Conservation (phyloP, 768 basidiomycete species). For the Rhizopogon sp. region DNA sequence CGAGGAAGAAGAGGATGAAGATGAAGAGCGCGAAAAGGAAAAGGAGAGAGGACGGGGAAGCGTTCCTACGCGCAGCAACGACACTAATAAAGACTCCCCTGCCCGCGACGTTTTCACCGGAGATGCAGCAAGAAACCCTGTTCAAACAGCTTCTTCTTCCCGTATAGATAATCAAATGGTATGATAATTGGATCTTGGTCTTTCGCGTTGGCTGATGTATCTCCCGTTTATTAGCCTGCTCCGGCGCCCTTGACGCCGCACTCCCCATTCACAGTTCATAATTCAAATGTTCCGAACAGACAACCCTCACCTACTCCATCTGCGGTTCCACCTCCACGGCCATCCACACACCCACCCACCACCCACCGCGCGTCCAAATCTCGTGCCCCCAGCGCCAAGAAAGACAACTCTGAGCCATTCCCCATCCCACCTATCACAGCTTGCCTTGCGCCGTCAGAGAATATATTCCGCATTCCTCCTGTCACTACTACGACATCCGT, state of each 20-base stretch:
- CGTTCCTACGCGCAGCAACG: conserved; percentile 11
- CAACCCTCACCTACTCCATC: conserved; percentile 24
- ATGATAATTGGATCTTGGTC: conserved; percentile 10
- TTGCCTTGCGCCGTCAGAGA: conserved; percentile 25
- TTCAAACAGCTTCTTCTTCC: conserved; percentile 11
- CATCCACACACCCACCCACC: conserved; percentile 6
- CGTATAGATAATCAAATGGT: conserved; percentile 24
- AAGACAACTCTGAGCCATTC: conserved; percentile 19
- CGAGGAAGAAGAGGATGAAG: conserved; percentile 81
- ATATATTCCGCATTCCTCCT: conserved; percentile 20
- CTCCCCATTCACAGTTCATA: conserved; percentile 20
- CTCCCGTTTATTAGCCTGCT: conserved; percentile 7
- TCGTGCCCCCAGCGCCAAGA: conserved; percentile 21
- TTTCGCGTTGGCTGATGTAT: conserved; percentile 5
- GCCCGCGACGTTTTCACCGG: conserved; percentile 13
- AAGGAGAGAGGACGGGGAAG: conserved; percentile 33
- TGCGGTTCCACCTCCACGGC: conserved; percentile 9
- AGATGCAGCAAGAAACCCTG: conserved; percentile 12
- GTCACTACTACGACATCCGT: conserved; percentile 18
- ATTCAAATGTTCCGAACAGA: conserved; percentile 10
- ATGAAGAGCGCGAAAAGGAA: conserved; percentile 64
- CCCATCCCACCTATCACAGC: conserved; percentile 15
- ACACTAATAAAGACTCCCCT: conserved; percentile 15
- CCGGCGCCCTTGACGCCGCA: conserved; percentile 27
- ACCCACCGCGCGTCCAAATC: conserved; percentile 24